A percentile compares a stretch with the other conserved stretches of the same genome.
Evolutionary conservation across 345 rosid genomes (phyloP).

Genomic region (Euphorbia tirucalli): DNA sequence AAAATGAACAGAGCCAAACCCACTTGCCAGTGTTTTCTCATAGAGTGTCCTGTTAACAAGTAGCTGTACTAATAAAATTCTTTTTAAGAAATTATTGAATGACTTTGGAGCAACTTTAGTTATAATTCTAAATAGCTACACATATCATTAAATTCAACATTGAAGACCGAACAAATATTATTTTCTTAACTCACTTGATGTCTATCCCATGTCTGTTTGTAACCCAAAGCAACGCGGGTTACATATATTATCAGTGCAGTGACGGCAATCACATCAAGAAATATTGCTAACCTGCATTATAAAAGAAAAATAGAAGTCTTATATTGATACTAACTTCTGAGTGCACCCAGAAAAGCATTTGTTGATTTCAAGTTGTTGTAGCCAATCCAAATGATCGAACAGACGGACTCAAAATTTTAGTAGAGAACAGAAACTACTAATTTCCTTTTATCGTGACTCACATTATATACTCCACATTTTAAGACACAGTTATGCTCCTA

Average conservation of each 20-base stretch:
- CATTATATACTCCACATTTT: neutral
- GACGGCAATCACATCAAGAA: slow-evolving; percentile 80
- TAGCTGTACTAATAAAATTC: slow-evolving; percentile 45
- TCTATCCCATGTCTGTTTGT: slow-evolving; percentile 97
- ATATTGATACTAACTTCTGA: slow-evolving; percentile 2
- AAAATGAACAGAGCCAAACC: slow-evolving; percentile 89
- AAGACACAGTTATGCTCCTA: neutral
- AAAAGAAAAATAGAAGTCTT: neutral
- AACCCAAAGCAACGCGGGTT: slow-evolving; percentile 86
- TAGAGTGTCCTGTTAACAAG: slow-evolving; percentile 91
- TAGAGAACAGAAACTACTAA: neutral
- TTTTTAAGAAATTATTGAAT: slow-evolving; percentile 18
- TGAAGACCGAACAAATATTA: neutral
- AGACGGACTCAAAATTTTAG: neutral
- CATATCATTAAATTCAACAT: neutral
- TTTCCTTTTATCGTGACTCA: neutral
- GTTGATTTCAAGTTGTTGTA: neutral
- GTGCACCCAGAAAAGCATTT: slow-evolving; percentile 4
- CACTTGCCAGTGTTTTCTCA: slow-evolving; percentile 96
- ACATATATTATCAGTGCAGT: slow-evolving; percentile 77
- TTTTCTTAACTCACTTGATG: slow-evolving; percentile 65
- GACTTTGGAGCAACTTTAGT: slow-evolving; percentile 2
- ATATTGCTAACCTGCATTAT: slow-evolving; percentile 67
- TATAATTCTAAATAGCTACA: neutral
- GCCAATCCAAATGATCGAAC: neutral